Evolutionary conservation across 805 yeast species (phyloP).

Genomic region (Ogataea pini): DNA sequence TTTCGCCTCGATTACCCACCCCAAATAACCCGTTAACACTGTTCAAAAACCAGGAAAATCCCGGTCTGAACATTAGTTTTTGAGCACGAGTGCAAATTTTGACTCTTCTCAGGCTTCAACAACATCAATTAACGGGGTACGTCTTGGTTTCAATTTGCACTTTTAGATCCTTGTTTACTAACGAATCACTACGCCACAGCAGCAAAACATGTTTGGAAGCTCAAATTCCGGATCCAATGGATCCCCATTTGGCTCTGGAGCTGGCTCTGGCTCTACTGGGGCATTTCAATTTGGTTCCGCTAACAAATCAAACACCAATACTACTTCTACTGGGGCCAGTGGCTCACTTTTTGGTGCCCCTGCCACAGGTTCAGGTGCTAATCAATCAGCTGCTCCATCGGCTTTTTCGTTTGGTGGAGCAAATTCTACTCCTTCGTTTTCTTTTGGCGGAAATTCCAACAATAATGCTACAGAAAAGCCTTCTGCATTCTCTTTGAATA

Average conservation of each 20-base stretch:
- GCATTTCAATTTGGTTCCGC: conserved; percentile 13
- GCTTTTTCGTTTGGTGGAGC: conserved; percentile 15
- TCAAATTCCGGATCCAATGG: conserved; percentile 1
- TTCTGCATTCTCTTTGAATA: conserved; percentile 20
- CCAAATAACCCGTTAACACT: too few relatives aligned
- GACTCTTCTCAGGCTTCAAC: neutral
- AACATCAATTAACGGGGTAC: neutral
- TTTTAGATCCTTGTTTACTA: neutral
- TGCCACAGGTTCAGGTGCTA: neutral
- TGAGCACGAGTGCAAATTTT: neutral
- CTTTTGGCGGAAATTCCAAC: conserved; percentile 6
- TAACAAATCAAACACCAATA: conserved; percentile 1
- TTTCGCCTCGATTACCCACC: too few relatives aligned
- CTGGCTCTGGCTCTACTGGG: neutral
- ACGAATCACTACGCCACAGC: neutral
- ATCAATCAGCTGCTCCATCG: neutral
- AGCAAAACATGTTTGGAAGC: conserved; percentile 5
- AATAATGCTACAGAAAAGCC: conserved; percentile 9
- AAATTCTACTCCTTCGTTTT: neutral
- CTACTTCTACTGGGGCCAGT: neutral
- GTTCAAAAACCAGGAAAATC: neutral
- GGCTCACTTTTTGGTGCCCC: conserved; percentile 3
- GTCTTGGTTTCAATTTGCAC: neutral
- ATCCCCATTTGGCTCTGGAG: conserved; percentile 2
- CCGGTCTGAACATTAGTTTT: neutral